Evolutionary conservation across 2,329 filamentous ascomycete species (phyloP).

Genomic region (Cladosporium cucumerinum): DNA sequence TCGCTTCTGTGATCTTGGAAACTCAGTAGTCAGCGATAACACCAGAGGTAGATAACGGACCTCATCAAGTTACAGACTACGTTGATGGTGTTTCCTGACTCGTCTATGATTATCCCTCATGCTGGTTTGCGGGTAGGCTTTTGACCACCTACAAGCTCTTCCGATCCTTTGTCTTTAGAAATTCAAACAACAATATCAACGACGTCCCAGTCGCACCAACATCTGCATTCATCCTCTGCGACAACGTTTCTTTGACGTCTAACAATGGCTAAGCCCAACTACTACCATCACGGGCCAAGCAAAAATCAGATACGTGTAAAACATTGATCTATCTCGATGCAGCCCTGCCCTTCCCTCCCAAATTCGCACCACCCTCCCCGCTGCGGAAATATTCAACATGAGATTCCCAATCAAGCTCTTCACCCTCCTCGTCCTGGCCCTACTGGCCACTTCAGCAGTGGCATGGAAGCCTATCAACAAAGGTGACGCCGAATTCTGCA

Average conservation of each 20-base stretch:
- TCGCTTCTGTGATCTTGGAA: not conserved
- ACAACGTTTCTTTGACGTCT: not conserved
- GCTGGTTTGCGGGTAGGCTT: not conserved
- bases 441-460: not conserved
- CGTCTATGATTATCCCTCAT: not conserved
- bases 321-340: not conserved
- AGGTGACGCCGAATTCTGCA: not conserved
- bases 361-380: not conserved
- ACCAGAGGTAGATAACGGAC: no score
- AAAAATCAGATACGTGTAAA: not conserved
- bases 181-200: slow-evolving; percentile 6
- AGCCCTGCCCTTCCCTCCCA: not conserved
- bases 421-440: not conserved
- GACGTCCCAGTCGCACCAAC: not conserved
- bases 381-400: not conserved
- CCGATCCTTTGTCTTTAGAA: not conserved
- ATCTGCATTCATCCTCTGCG: slow-evolving; percentile 3
- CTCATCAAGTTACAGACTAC: not conserved
- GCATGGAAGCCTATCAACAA: slow-evolving; percentile 1
- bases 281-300: not conserved
- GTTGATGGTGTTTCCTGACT: not conserved
- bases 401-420: not conserved
- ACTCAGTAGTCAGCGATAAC: not conserved
- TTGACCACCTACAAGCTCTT: not conserved
- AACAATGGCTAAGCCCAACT: not conserved